Evolutionary conservation across 2,329 filamentous ascomycete genomes (phyloP).

Genomic region (Cephalotrichum gorgonifer): DNA sequence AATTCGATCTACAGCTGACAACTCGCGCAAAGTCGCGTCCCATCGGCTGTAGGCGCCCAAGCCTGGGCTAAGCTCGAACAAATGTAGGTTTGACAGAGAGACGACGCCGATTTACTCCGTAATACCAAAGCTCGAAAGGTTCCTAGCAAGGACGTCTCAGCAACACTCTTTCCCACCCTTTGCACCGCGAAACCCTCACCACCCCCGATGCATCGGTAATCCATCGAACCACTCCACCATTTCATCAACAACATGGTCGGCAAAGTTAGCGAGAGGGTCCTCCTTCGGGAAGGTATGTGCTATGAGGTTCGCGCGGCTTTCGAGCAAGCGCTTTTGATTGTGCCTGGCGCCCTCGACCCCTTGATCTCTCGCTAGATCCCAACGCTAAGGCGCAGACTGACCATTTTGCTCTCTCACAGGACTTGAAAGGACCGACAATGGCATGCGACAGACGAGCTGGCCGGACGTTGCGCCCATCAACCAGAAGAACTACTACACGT

Average conservation of each 20-base stretch:
- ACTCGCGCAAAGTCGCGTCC: no score
- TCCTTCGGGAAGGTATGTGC: conserved; percentile 48
- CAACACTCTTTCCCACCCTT: background rate
- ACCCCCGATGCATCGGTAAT: conserved; percentile 1
- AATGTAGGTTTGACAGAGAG: background rate
- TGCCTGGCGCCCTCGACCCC: background rate
- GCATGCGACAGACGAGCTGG: conserved; percentile 92
- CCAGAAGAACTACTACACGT: conserved; percentile 99
- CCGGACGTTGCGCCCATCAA: conserved; percentile 90
- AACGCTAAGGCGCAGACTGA: conserved; percentile 10
- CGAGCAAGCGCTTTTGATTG: background rate
- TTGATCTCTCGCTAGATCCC: background rate
- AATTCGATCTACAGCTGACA: no score
- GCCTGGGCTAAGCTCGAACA: background rate
- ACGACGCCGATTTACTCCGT: background rate
- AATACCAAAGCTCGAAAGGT: background rate
- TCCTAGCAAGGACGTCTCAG: background rate
- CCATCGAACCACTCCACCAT: background rate
- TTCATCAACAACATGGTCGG: conserved; percentile 39
- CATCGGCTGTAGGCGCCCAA: no score
- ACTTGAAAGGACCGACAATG: conserved; percentile 93
- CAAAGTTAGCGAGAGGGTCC: conserved; percentile 55
- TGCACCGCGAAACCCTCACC: background rate
- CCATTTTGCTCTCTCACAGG: conserved; percentile 39
- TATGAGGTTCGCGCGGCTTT: background rate